Evolutionary conservation across 1,139 yeast genomes (phyloP).

Genomic region (Blastobotrys buckinghamii): DNA sequence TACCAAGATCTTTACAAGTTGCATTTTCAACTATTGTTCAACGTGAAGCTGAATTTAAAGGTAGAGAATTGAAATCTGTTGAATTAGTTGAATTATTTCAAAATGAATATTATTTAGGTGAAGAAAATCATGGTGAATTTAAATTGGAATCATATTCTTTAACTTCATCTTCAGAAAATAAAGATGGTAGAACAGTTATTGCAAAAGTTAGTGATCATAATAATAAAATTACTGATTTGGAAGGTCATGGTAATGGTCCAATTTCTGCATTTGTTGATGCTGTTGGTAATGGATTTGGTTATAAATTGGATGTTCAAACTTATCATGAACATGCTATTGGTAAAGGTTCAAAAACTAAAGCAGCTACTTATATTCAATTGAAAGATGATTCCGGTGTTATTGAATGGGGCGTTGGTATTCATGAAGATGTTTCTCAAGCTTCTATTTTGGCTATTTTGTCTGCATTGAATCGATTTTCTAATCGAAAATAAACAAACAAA

Average conservation of each 20-base stretch:
- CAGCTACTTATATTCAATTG: conserved; percentile 82
- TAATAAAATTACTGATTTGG: conserved; percentile 42
- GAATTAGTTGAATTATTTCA: conserved; percentile 78
- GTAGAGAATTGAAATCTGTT: conserved; percentile 72
- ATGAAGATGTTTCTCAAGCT: conserved; percentile 90
- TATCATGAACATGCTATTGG: conserved; percentile 94
- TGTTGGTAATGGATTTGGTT: conserved; percentile 50
- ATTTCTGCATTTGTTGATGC: conserved; percentile 87
- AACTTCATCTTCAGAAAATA: conserved; percentile 27
- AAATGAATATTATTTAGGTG: conserved; percentile 55
- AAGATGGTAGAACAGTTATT: conserved; percentile 43
- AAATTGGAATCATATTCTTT: conserved; percentile 31
- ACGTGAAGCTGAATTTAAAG: conserved; percentile 68
- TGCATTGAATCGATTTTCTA: conserved; percentile 47
- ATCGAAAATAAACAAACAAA: conserved; percentile 1
- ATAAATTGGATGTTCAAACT: conserved; percentile 64
- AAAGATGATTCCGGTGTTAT: conserved; percentile 35
- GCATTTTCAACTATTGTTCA: conserved; percentile 85
- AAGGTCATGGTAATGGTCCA: conserved; percentile 91
- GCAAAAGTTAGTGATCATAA: conserved; percentile 44
- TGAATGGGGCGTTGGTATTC: conserved; percentile 93
- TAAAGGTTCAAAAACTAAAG: conserved; percentile 75
- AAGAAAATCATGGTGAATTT: conserved; percentile 26
- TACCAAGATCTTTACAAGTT: conserved; percentile 89
- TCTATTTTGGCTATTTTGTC: conserved; percentile 76